phyloP scores from a whole-genome alignment of 805 yeast species.

The Torulaspora quercuum region DNA sequence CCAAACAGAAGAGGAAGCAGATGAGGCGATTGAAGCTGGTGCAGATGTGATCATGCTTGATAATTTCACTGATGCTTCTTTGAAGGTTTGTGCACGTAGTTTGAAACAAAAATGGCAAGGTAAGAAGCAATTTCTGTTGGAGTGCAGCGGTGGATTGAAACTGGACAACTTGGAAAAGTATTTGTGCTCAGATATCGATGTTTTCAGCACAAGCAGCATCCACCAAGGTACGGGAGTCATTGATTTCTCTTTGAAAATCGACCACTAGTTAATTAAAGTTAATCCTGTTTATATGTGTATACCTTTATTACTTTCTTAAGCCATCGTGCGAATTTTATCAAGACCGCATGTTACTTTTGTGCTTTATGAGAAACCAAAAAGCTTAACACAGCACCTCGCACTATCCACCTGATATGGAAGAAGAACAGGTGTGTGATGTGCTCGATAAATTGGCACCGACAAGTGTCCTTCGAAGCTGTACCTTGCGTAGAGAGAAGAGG shows the following conservation, averaged over 20 bases:
- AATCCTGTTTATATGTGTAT: too few species aligned
- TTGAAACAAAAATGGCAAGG: slow-evolving; percentile 56
- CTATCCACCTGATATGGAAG: slow-evolving; percentile 6
- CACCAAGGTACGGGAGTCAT: slow-evolving; percentile 87
- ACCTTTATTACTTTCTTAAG: too few species aligned
- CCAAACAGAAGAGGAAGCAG: slow-evolving; percentile 77
- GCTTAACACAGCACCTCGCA: neutral
- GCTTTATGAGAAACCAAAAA: neutral
- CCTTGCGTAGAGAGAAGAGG: slow-evolving; percentile 5
- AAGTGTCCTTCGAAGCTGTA: slow-evolving; percentile 7
- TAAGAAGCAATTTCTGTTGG: slow-evolving; percentile 58
- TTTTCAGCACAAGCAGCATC: slow-evolving; percentile 84
- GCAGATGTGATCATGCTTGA: slow-evolving; percentile 96
- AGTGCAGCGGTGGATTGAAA: slow-evolving; percentile 90
- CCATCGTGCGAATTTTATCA: too few species aligned
- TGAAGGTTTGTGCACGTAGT: slow-evolving; percentile 60
- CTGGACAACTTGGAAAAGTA: slow-evolving; percentile 60
- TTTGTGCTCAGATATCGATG: slow-evolving; percentile 76
- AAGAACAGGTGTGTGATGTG: slow-evolving; percentile 7
- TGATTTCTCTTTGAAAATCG: slow-evolving; percentile 73
- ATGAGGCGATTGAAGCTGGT: slow-evolving; percentile 90
- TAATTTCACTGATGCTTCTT: slow-evolving; percentile 67
- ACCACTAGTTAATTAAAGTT: too few species aligned
- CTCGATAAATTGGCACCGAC: slow-evolving; percentile 13
- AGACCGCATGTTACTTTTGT: slow-evolving; percentile 2